Conservation (phyloP, 78 protist species). For the Cavenderia fasciculata region DNA sequence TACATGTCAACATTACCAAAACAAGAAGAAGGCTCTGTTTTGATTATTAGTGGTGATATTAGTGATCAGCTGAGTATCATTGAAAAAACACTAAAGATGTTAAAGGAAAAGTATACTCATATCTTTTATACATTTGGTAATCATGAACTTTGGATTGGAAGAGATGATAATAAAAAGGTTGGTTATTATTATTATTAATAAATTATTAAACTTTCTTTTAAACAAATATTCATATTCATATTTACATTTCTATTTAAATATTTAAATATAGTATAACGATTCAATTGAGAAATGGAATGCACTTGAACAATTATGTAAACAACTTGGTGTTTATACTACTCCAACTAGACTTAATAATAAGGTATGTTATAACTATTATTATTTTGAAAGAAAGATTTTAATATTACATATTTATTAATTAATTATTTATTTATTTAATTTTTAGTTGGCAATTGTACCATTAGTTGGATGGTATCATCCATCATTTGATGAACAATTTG, state of each 20-base stretch:
- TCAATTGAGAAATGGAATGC: background rate
- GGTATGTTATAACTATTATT: constrained; percentile 4
- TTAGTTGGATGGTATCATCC: constrained; percentile 29
- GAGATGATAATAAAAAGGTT: background rate
- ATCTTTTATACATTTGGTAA: constrained; percentile 1
- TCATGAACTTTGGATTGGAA: constrained; percentile 20
- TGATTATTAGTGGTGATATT: constrained; percentile 12
- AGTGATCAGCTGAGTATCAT: background rate
- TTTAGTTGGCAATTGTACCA: constrained; percentile 10
- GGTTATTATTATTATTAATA: background rate
- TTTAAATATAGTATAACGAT: background rate
- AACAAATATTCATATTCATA: background rate
- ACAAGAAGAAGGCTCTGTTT: background rate
- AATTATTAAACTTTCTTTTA: background rate
- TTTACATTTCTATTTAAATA: background rate
- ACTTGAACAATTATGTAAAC: background rate
- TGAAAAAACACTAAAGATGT: background rate
- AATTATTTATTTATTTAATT: background rate
- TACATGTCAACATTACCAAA: background rate
- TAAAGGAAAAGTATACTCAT: background rate
- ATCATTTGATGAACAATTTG: constrained; percentile 1
- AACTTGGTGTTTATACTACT: background rate
- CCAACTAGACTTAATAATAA: background rate
- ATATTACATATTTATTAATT: no score
- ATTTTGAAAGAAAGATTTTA: background rate